Base-by-base conservation (phyloP, 495 filamentous ascomycete genomes). In the Penicillium desertorum region DNA sequence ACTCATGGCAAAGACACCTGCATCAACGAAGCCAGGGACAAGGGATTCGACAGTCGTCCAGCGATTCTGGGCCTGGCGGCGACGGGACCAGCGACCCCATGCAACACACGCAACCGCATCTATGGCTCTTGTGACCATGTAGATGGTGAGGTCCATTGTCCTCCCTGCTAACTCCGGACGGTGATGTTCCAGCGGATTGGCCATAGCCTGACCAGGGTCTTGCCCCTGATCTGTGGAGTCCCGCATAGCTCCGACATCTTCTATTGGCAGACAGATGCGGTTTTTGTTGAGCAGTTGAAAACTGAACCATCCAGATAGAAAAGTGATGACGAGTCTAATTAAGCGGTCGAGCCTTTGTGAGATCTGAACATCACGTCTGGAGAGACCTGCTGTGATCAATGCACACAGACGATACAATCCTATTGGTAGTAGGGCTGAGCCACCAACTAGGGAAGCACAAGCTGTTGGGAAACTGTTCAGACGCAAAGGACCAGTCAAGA, bases 121-220 rank as follows among this genome's bases (percentile, higher is more conserved):
- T 19, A 89, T 66, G 42, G 92, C 92, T 61, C 90, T 82, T 9
- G 84, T 84, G 43, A 83, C 72, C n/a, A 87, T 83, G 66, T 94
- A 93, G 34, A 96, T 76, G 2, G 92, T 94, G 29, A 96, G 80
- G 70, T 96, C 91, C 64, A 97, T 79, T 11, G 91, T 95, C 54
- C 85, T 84, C 51, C 92, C 92, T 4, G 85, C 89, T 54, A 85
- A 73, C 9, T 72, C 67, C 45, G 58, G 61, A 27, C 47, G 56
- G 51, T 54, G 39, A 56, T 64, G 56, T 52, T 55, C 54, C 32
- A 47, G 50, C 42, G 57, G 2, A 62, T 58, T 55, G 59, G 34
- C 39, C 42, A 77, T 57, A 71, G 64, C 57, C 74, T 80, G 51
- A 74, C 75, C 58, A 79, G 76, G 25, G 79, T 52, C 50, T 45